Base-by-base conservation (phyloP, 176 grass and related monocot species). In the Poa annua region DNA sequence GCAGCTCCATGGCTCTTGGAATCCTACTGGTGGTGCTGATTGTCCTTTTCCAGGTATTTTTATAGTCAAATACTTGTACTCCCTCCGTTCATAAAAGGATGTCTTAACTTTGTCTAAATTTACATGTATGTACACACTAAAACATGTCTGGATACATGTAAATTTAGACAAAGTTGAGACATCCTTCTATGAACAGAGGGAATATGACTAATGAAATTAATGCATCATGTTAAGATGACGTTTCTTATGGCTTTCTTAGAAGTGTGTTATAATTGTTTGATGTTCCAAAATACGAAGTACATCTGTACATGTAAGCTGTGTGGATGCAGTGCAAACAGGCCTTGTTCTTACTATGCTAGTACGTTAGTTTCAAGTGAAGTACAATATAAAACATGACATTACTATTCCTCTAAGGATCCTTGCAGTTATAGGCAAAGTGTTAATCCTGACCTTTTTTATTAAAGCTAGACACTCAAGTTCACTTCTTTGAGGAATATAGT, bases 1-100 rank as follows among this genome's bases (percentile, higher is more conserved):
- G 91, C 65, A 99, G 93, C 61, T 99, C 93, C 79, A 99, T 99
- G 96, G 91, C 85, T 48, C 82, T 99, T 61, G 96, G 93, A 26
- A 78, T 99, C 76, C 35, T 96, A 8, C 93, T 96, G 62, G 89
- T 99, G 88, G 80, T 99, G 57, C 87, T 99, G 71, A 89, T 99
- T 34, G 64, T 99, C 26, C 87, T 96, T 74, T 99, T 93, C 86
- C 96, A 99, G 96, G 96, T 98, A 87, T 62, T 34, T 33, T 41
- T 72, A 81, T 44, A 57, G n/a, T 54, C 52, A 71, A 70, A 76
- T 34, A 53, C n/a, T 35, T 61, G 7, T 1, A 29, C 29, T 29
- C 29, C 29, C 29, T 29, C 29, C 29, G 29, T 29, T 29, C 29
- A 29, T 29, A 29, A 29, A 29, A 29, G 29, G 29, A 29, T 29